phyloP scores from a whole-genome alignment of 306 rosid species.

The Clitoria ternatea region DNA sequence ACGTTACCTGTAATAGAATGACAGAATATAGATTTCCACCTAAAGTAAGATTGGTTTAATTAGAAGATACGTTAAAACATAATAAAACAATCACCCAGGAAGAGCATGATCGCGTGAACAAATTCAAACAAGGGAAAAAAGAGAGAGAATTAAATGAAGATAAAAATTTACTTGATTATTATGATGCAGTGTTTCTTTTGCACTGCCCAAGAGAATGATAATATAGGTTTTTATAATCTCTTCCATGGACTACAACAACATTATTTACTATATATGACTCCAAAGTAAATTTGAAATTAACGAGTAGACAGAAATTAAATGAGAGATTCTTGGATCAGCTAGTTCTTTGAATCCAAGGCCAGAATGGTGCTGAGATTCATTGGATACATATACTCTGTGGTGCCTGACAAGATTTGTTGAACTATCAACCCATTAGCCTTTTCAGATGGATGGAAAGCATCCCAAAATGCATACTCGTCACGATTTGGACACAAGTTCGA shows the following conservation, averaged over 20 bases:
- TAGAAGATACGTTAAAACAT: neutral
- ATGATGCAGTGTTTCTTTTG: neutral
- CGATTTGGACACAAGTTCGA: conserved; percentile 69
- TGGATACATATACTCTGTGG: conserved; percentile 62
- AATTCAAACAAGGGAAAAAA: neutral
- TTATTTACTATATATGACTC: neutral
- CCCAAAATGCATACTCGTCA: conserved; percentile 70
- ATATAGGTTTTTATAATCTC: neutral
- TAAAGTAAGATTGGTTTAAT: no score
- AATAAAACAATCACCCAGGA: neutral
- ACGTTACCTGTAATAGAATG: no score
- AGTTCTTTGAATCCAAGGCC: conserved; percentile 50
- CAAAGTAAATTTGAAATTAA: neutral
- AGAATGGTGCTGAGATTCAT: conserved; percentile 83
- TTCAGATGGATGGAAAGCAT: conserved; percentile 71
- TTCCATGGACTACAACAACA: neutral
- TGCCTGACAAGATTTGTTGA: conserved; percentile 38
- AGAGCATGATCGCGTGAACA: neutral
- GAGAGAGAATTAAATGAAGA: neutral
- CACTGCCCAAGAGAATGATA: neutral
- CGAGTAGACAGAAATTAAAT: neutral
- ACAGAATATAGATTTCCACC: no score
- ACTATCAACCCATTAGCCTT: conserved; percentile 44
- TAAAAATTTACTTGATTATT: conserved; percentile 10
- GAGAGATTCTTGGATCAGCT: neutral